These are phyloP conservation scores for Kwoniella sp. DNA, from an alignment of 768 basidiomycete species.

Conservation along the genomic window DNA sequence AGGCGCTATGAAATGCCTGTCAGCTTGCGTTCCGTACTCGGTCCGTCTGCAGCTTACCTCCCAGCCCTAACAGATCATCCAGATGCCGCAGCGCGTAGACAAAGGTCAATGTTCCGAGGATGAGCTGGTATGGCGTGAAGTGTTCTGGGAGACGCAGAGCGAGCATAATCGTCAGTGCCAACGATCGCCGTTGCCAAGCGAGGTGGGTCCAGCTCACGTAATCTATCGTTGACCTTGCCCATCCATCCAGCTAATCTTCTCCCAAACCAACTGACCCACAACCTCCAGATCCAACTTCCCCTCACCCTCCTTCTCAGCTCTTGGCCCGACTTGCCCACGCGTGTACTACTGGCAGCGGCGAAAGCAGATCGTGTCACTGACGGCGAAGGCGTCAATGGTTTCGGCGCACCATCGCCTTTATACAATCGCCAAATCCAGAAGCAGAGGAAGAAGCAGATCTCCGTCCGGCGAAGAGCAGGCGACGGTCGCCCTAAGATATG, in stretches of 20 bases:
- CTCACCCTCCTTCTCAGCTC: slow-evolving; percentile 13
- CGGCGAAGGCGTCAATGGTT: background rate
- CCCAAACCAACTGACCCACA: slow-evolving; percentile 39
- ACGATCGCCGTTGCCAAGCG: background rate
- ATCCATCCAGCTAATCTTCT: slow-evolving; percentile 38
- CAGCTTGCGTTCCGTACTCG: background rate
- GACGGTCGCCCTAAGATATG: slow-evolving; percentile 85
- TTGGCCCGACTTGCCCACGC: slow-evolving; percentile 17
- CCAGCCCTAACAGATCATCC: slow-evolving; percentile 80
- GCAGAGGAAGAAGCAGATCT: slow-evolving; percentile 87
- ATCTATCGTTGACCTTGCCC: slow-evolving; percentile 42
- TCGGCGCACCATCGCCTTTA: slow-evolving; percentile 59
- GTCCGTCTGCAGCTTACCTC: slow-evolving; percentile 61
- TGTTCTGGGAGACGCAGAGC: slow-evolving; percentile 60
- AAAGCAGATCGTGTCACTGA: slow-evolving; percentile 18
- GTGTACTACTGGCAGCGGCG: slow-evolving; percentile 25
- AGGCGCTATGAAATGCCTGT: slow-evolving; percentile 64
- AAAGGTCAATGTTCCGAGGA: slow-evolving; percentile 79
- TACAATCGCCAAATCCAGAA: slow-evolving; percentile 88
- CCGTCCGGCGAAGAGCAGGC: slow-evolving; percentile 84
- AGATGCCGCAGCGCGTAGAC: slow-evolving; percentile 82
- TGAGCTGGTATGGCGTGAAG: slow-evolving; percentile 95
- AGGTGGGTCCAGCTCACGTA: slow-evolving; percentile 42
- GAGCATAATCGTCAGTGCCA: too few species aligned
- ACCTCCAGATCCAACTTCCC: slow-evolving; percentile 30